Percentiles rank a stretch among this genome's conserved stretches.
Conservation (phyloP, 148 eudicot species). For the Pouteria glomerata region DNA sequence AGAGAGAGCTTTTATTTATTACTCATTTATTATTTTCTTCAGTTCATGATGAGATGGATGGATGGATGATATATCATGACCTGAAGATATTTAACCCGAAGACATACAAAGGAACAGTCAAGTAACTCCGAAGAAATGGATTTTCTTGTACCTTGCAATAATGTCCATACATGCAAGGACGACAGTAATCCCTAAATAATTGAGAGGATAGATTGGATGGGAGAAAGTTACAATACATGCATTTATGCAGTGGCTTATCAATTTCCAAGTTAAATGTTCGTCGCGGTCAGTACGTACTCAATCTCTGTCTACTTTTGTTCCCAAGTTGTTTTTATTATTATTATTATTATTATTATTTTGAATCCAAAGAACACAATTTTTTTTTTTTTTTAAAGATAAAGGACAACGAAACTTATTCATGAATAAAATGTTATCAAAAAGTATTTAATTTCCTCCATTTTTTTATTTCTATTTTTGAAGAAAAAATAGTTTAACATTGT, state of each 20-base stretch:
- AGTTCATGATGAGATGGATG: background rate
- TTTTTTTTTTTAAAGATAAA: no score
- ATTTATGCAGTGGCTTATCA: background rate
- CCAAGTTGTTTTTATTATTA: no score
- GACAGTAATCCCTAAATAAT: slow-evolving; percentile 3
- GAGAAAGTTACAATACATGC: background rate
- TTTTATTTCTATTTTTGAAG: no score
- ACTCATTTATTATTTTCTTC: background rate
- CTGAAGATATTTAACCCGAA: background rate
- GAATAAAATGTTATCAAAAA: no score
- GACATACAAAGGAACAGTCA: background rate
- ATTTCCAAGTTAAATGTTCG: background rate
- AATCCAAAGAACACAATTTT: no score
- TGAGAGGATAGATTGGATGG: background rate
- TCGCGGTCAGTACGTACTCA: no score
- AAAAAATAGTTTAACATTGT: no score
- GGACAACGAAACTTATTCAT: no score
- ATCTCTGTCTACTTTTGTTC: no score
- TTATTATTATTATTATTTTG: no score
- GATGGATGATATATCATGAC: no score
- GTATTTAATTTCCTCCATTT: no score
- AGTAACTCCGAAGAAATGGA: background rate
- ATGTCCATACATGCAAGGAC: background rate
- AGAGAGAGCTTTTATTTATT: background rate
- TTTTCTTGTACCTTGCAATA: background rate